Evolutionary conservation across 2,329 filamentous ascomycete genomes (phyloP).

Genomic region (Didymella glomerata): DNA sequence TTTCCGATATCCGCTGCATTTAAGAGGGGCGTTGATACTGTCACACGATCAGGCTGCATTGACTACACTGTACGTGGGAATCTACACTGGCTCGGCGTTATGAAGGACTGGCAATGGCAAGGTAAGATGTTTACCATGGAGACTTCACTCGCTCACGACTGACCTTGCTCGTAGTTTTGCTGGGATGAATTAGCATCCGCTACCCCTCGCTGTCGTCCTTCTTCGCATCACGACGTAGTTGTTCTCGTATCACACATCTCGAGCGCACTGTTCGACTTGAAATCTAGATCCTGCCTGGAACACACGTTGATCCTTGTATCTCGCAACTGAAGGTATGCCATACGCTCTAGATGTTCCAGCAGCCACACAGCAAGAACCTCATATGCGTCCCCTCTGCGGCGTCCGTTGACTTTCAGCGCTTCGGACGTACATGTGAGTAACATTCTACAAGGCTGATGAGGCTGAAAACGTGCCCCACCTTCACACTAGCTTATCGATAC

Average conservation of each 20-base stretch:
- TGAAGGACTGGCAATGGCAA: conserved; percentile 75
- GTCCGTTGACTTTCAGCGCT: too few relatives aligned
- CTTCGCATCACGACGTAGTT: neutral
- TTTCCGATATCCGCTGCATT: conserved; percentile 49
- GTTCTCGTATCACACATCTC: neutral
- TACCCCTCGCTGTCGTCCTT: neutral
- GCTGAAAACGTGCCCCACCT: conserved; percentile 7
- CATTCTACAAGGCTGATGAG: conserved; percentile 2
- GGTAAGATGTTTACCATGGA: conserved; percentile 56
- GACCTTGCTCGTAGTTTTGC: conserved; percentile 2
- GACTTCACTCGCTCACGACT: neutral
- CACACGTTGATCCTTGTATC: too few relatives aligned
- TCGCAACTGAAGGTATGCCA: too few relatives aligned
- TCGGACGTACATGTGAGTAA: too few relatives aligned
- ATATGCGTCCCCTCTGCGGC: too few relatives aligned
- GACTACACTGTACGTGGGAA: conserved; percentile 70
- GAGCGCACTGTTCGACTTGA: neutral
- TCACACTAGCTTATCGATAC: conserved; percentile 19
- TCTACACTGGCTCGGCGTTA: conserved; percentile 73
- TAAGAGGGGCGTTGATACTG: conserved; percentile 38
- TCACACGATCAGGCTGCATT: conserved; percentile 59
- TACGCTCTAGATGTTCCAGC: too few relatives aligned
- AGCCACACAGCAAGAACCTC: too few relatives aligned
- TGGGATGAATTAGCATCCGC: neutral
- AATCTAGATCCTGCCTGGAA: too few relatives aligned